A percentile compares a stretch with the other conserved stretches of the same genome.
Evolutionary conservation across 2,329 filamentous ascomycete species (phyloP).

Genomic region (Colletotrichum tanaceti): DNA sequence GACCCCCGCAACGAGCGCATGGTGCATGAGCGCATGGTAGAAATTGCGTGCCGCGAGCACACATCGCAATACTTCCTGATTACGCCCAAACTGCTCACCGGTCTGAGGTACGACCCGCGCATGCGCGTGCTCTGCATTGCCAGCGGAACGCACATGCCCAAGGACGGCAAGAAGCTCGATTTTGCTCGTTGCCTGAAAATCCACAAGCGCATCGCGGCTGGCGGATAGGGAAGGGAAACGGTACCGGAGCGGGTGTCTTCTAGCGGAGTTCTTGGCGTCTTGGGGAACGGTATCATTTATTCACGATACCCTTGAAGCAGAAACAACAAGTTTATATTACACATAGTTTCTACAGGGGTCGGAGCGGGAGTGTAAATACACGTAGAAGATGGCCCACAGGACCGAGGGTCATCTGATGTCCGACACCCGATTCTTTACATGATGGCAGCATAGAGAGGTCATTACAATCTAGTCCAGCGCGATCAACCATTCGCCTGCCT

Average conservation of each 20-base stretch:
- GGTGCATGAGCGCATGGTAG: slow-evolving; percentile 97
- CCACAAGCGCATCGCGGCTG: slow-evolving; percentile 54
- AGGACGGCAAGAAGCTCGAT: slow-evolving; percentile 63
- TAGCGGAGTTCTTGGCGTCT: slow-evolving; percentile 14
- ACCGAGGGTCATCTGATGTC: not conserved
- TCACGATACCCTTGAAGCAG: slow-evolving; percentile 12
- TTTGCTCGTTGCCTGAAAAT: slow-evolving; percentile 59
- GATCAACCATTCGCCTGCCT: not conserved
- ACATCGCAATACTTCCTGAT: slow-evolving; percentile 94
- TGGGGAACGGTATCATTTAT: slow-evolving; percentile 2
- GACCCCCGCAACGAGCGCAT: slow-evolving; percentile 98
- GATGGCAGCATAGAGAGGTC: not conserved
- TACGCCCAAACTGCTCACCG: slow-evolving; percentile 92
- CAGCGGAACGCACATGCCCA: slow-evolving; percentile 80
- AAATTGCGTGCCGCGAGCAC: slow-evolving; percentile 90
- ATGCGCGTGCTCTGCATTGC: slow-evolving; percentile 97
- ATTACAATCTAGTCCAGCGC: no score
- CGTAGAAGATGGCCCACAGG: not conserved
- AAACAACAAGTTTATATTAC: not conserved
- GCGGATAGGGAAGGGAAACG: slow-evolving; percentile 41
- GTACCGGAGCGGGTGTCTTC: not conserved
- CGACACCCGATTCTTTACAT: not conserved
- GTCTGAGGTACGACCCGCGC: slow-evolving; percentile 84
- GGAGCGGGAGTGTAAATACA: no score
- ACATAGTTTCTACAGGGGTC: not conserved